These are phyloP conservation scores for Diaporthe ilicicola DNA, from an alignment of 2,329 filamentous ascomycete species.

Conservation along the genomic window DNA sequence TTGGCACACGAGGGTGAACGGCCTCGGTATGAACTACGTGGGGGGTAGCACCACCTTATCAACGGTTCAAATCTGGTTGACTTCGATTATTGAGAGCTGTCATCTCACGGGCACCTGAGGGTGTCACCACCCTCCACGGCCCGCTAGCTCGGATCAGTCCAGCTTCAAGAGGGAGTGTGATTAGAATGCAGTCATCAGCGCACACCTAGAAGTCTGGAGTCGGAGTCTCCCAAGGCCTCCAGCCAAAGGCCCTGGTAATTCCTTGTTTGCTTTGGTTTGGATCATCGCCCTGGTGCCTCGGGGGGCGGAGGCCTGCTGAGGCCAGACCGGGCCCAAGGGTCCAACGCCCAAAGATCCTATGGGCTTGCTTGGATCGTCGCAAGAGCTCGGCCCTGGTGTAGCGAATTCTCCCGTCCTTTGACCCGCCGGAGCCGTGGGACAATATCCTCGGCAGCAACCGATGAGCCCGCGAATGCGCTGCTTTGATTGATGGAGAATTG, in stretches of 20 bases:
- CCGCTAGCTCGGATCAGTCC: slow-evolving; percentile 7
- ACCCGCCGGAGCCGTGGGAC: slow-evolving; percentile 11
- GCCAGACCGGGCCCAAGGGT: not conserved
- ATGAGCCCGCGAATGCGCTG: not conserved
- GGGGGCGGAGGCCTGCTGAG: not conserved
- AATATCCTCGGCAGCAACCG: slow-evolving; percentile 29
- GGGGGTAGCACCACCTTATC: slow-evolving; percentile 20
- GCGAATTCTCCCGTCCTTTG: slow-evolving; percentile 8
- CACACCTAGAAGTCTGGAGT: not conserved
- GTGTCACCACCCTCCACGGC: slow-evolving; percentile 7
- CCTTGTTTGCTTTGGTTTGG: slow-evolving; percentile 1
- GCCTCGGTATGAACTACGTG: slow-evolving; percentile 11
- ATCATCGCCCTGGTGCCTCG: not conserved
- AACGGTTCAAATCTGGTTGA: slow-evolving; percentile 18
- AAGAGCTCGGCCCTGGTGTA: slow-evolving; percentile 5
- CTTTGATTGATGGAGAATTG: slow-evolving; percentile 32
- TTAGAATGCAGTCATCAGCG: not conserved
- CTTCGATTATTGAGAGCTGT: slow-evolving; percentile 22
- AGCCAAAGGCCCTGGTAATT: not conserved
- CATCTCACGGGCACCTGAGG: not conserved
- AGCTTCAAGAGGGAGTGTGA: slow-evolving; percentile 6
- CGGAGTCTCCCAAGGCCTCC: not conserved
- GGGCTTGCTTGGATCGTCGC: not conserved
- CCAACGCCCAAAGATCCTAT: not conserved
- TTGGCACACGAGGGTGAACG: not conserved